Evolutionary conservation across 805 yeast species (phyloP).

Genomic region (Candida caryicola): DNA sequence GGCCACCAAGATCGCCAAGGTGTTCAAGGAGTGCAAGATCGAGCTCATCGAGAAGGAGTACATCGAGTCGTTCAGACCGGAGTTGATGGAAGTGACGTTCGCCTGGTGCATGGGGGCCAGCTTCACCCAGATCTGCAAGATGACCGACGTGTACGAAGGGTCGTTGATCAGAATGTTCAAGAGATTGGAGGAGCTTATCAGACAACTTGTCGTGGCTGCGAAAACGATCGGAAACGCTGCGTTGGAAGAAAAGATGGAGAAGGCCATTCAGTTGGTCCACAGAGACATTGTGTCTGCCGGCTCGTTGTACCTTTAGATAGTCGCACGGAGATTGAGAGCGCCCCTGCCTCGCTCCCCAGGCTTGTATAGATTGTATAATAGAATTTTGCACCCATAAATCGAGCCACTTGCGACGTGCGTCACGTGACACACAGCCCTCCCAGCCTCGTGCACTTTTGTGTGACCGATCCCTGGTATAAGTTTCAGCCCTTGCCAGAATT

Average conservation of each 20-base stretch:
- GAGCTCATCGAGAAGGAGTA: constrained; percentile 91
- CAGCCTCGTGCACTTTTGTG: not conserved
- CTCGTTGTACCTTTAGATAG: constrained; percentile 66
- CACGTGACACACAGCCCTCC: not conserved
- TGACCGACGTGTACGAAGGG: constrained; percentile 99
- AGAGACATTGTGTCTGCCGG: constrained; percentile 97
- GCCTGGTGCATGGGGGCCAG: constrained; percentile 97
- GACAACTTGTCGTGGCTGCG: constrained; percentile 89
- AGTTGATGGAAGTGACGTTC: constrained; percentile 93
- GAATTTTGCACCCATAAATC: too few species aligned
- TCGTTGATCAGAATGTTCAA: constrained; percentile 92
- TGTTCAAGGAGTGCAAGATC: constrained; percentile 83
- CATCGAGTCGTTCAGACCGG: constrained; percentile 86
- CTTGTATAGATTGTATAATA: constrained; percentile 2
- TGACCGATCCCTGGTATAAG: too few species aligned
- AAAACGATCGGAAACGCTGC: constrained; percentile 90
- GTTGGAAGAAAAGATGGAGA: constrained; percentile 84
- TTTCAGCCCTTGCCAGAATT: too few species aligned
- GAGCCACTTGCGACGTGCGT: not conserved
- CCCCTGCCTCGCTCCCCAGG: too few species aligned
- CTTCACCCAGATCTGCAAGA: constrained; percentile 94
- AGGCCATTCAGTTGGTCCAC: constrained; percentile 79
- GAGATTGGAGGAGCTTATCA: constrained; percentile 86
- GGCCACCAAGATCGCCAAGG: constrained; percentile 88
- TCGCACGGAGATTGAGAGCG: too few species aligned